phyloP scores from a whole-genome alignment of 192 early-diverging fungal species.

The Funneliformis mosseae region DNA sequence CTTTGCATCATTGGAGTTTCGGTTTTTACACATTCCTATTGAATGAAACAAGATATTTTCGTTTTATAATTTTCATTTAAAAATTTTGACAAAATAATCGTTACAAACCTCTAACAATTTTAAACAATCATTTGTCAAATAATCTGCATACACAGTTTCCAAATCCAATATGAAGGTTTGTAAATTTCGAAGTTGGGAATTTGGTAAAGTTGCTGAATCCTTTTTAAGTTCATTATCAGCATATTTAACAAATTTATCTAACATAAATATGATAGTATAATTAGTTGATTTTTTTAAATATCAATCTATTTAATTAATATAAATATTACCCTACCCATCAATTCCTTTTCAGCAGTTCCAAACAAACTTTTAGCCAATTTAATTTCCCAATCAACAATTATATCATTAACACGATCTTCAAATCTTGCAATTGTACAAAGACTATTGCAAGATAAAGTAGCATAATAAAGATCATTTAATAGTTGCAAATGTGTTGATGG shows the following conservation, averaged over 20 bases:
- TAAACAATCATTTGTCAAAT: slow-evolving; percentile 41
- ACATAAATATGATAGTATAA: neutral
- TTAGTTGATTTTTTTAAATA: neutral
- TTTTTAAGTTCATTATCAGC: neutral
- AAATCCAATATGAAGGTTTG: slow-evolving; percentile 39
- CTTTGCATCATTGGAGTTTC: slow-evolving; percentile 39
- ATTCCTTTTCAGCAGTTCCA: slow-evolving; percentile 1
- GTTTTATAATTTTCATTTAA: neutral
- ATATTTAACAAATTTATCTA: neutral
- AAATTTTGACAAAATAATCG: neutral
- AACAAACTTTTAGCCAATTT: neutral
- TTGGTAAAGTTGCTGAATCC: neutral
- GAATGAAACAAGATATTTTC: neutral
- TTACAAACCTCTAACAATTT: slow-evolving; percentile 38
- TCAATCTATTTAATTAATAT: neutral
- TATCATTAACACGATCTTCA: neutral
- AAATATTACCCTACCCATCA: slow-evolving; percentile 10
- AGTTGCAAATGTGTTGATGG: slow-evolving; percentile 14
- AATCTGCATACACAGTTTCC: slow-evolving; percentile 36
- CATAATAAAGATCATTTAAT: slow-evolving; percentile 19
- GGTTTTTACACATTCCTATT: slow-evolving; percentile 44
- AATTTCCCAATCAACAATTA: slow-evolving; percentile 13
- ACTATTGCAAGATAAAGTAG: slow-evolving; percentile 4
- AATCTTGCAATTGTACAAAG: slow-evolving; percentile 1
- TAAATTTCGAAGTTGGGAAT: neutral